A percentile compares a stretch with the other conserved stretches of the same genome.
Evolutionary conservation across 805 yeast species (phyloP).

Genomic region (Metschnikowia vanudenii): DNA sequence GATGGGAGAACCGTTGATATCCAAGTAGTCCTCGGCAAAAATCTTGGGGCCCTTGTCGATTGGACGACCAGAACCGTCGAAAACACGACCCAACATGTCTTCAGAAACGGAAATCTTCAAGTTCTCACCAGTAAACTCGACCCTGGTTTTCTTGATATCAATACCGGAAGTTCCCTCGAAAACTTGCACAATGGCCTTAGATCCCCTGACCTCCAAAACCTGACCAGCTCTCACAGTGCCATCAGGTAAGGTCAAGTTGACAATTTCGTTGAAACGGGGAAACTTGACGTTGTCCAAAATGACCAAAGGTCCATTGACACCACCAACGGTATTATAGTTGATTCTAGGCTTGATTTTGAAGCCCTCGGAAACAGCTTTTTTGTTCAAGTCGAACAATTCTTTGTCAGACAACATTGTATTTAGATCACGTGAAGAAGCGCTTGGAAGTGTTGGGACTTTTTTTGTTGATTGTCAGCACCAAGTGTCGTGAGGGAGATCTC

Average conservation of each 20-base stretch:
- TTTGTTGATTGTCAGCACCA: not conserved
- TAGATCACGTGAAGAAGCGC: not conserved
- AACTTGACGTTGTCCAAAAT: slow-evolving; percentile 51
- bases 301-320: slow-evolving; percentile 98
- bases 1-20: slow-evolving; percentile 98
- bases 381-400: slow-evolving; percentile 70
- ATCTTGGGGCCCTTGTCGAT: slow-evolving; percentile 98
- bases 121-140: slow-evolving; percentile 95
- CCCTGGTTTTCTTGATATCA: slow-evolving; percentile 95
- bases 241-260: slow-evolving; percentile 93
- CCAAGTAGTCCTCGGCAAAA: slow-evolving; percentile 97
- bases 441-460: too few species aligned
- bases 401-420: slow-evolving; percentile 37
- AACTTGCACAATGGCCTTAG: slow-evolving; percentile 96
- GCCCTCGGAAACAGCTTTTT: slow-evolving; percentile 88
- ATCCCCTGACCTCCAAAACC: slow-evolving; percentile 96
- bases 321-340: slow-evolving; percentile 94
- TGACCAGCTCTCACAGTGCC: slow-evolving; percentile 95
- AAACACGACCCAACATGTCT: slow-evolving; percentile 95
- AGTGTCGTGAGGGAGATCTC: slow-evolving; percentile 1
- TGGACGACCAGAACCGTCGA: slow-evolving; percentile 98
- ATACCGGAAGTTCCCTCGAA: slow-evolving; percentile 99
- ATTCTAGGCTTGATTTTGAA: slow-evolving; percentile 88
- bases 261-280: slow-evolving; percentile 90
- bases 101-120: slow-evolving; percentile 93